Percentiles rank a stretch among this genome's conserved stretches.
phyloP scores from a whole-genome alignment of 2,329 filamentous ascomycete genomes.

The Fusarium chlamydosporum region DNA sequence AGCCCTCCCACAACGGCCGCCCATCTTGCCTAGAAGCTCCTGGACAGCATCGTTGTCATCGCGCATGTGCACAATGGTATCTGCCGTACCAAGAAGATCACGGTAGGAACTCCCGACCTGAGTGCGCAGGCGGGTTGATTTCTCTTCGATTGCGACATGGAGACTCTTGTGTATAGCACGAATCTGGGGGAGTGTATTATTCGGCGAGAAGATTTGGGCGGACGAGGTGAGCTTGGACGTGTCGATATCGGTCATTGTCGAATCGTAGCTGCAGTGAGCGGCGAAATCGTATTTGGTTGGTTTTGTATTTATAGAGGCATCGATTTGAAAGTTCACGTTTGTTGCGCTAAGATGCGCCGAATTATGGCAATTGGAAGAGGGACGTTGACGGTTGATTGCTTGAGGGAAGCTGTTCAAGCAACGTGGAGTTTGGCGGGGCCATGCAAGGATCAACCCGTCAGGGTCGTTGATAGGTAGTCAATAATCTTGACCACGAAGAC shows the following conservation, averaged over 20 bases:
- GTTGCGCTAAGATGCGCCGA: constrained; percentile 10
- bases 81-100: constrained; percentile 90
- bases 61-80: constrained; percentile 94
- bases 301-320: constrained; percentile 31
- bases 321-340: constrained; percentile 4
- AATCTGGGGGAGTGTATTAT: constrained; percentile 73
- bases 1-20: constrained; percentile 80
- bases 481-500: not conserved
- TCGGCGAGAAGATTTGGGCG: constrained; percentile 67
- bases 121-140: constrained; percentile 72
- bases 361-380: constrained; percentile 18
- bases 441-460: constrained; percentile 29
- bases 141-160: constrained; percentile 72
- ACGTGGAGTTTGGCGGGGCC: constrained; percentile 49
- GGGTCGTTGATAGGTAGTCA: not conserved
- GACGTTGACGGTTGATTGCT: constrained; percentile 20
- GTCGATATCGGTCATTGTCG: constrained; percentile 62
- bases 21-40: constrained; percentile 77
- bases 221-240: constrained; percentile 64
- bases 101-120: constrained; percentile 81
- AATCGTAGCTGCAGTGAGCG: constrained; percentile 20
- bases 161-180: constrained; percentile 73
- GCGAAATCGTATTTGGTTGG: not conserved
- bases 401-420: constrained; percentile 43
- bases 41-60: constrained; percentile 82